Conservation (phyloP, 164 flowering plant genomes). For the Nelumbo lutea region DNA sequence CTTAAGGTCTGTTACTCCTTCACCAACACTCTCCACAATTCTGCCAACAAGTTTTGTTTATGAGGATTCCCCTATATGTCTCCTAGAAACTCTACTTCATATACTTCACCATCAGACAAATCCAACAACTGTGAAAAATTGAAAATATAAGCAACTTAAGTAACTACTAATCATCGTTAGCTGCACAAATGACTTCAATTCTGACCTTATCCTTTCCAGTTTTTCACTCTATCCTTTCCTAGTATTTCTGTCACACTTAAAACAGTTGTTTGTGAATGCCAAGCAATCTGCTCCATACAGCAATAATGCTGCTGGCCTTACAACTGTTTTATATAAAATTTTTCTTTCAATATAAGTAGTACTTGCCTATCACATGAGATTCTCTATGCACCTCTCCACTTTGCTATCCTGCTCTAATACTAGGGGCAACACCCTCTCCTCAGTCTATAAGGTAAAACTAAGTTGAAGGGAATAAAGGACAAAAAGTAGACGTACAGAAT, state of each 20-base stretch:
- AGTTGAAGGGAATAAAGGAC: neutral
- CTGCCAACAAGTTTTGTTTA: neutral
- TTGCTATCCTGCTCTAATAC: neutral
- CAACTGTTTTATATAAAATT: neutral
- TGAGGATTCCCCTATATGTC: neutral
- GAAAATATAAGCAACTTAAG: neutral
- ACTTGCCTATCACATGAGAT: neutral
- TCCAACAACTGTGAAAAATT: neutral
- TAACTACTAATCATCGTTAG: constrained; percentile 11
- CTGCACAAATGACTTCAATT: neutral
- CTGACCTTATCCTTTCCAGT: neutral
- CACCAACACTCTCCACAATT: neutral
- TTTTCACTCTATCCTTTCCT: no score
- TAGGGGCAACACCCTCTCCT: neutral
- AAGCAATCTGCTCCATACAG: neutral
- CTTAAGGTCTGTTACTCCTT: constrained; percentile 16
- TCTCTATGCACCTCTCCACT: neutral
- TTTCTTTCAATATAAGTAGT: neutral
- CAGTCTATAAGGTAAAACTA: no score
- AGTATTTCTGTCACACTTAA: no score
- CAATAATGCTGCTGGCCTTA: neutral
- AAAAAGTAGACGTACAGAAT: neutral
- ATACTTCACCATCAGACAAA: neutral
- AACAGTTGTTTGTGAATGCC: neutral
- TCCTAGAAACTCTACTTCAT: neutral